Percentiles rank a stretch among this genome's conserved stretches.
Evolutionary conservation across 1,139 yeast genomes (phyloP).

Genomic region (Wickerhamiella pararugosa): DNA sequence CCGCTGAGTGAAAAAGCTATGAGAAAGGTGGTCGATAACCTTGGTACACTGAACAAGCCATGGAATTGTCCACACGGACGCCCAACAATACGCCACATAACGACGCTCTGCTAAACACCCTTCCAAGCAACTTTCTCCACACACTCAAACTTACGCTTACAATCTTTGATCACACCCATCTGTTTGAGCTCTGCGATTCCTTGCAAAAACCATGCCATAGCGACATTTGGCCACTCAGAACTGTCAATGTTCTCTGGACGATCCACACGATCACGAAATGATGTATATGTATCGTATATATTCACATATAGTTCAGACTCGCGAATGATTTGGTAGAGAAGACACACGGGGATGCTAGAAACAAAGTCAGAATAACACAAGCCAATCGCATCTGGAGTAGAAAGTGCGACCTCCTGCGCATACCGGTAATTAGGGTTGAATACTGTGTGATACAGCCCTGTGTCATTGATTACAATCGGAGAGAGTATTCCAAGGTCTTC

Average conservation of each 20-base stretch:
- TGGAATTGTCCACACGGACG: constrained; percentile 99
- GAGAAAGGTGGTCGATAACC: constrained; percentile 49
- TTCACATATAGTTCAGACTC: constrained; percentile 69
- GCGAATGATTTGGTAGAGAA: constrained; percentile 53
- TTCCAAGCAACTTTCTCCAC: constrained; percentile 49
- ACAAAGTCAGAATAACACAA: constrained; percentile 17
- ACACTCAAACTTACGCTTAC: constrained; percentile 35
- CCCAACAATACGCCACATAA: constrained; percentile 86
- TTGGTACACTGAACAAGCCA: constrained; percentile 70
- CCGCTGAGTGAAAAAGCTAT: constrained; percentile 43
- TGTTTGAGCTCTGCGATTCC: constrained; percentile 40
- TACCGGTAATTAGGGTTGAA: constrained; percentile 30
- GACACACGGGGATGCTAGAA: constrained; percentile 35
- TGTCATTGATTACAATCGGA: constrained; percentile 10
- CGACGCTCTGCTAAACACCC: constrained; percentile 35
- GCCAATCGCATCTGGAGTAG: constrained; percentile 23
- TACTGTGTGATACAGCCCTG: constrained; percentile 6
- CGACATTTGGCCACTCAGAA: constrained; percentile 36
- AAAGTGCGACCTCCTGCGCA: constrained; percentile 24
- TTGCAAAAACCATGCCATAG: constrained; percentile 42
- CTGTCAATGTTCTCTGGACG: constrained; percentile 21
- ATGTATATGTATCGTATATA: constrained; percentile 60
- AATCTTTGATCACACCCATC: constrained; percentile 38
- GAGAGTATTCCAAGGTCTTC: too few relatives aligned
- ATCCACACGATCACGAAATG: constrained; percentile 46